Evolutionary conservation across 768 basidiomycete genomes (phyloP), one percentile per base, ranked within the genome.

Genomic region (Candolleomyces aberdarensis): DNA sequence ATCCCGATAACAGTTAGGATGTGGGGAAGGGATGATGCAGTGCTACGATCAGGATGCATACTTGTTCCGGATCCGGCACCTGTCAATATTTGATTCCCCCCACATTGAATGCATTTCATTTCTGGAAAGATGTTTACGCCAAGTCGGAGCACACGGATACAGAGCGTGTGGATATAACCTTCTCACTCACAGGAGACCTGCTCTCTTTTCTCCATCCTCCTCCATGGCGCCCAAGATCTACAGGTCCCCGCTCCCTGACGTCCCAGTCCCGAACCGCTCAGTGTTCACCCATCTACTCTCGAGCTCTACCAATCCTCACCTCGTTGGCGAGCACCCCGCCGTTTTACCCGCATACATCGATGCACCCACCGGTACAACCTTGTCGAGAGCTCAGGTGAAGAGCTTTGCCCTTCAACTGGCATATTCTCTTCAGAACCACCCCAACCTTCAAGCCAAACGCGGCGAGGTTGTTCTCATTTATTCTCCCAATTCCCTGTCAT

Each of bases 381-480:
- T 93, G 50, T 78, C 87, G 0, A 83, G 91, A 10, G 78, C 69
- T 0, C 78, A 85, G 49, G 71, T 88, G 20, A 79, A 79, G 41
- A 71, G 78, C 4, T 74, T 85, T 17, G 77, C 86, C 2, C 78
- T 91, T 15, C 75, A 80, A 32, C 74, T 92, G 8, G 89, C 76
- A 0, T 74, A 79, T 61, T 89, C 88, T 0, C 73, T 94, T 19
- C 78, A 72, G 20, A 72, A 78, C 62, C 78, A 80, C 31, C 75
- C 75, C 0, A 58, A 63, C 8, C 71, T 74, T 1, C 55, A 59
- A 49, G 72, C 70, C 4, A 78, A 73, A 40, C 76, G 82, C 15
- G 85, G 87, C 0, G 84, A 87, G 55, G 83, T 83, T 0, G 76
- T 84, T 17, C 77, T 90, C 61, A 76, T 94, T 5, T 92, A 82